phyloP scores from a whole-genome alignment of 345 rosid genomes.

The Eucalyptus curtisii region DNA sequence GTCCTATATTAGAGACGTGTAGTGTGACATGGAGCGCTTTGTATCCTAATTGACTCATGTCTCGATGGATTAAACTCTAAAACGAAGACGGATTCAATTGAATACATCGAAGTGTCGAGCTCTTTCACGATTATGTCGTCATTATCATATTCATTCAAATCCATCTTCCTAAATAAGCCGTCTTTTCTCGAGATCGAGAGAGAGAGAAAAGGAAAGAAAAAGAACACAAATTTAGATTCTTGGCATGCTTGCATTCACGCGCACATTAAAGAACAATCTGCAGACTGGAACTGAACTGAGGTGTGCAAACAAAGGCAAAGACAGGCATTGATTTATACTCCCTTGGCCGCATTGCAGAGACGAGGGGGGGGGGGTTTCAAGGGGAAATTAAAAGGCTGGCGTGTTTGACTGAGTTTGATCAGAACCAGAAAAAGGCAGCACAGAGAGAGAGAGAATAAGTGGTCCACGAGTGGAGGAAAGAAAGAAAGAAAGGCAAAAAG shows the following conservation, averaged over 20 bases:
- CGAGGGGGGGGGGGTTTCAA: neutral
- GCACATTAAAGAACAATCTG: neutral
- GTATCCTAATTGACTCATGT: neutral
- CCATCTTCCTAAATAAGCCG: rapidly evolving
- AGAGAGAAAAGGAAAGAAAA: neutral
- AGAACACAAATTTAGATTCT: neutral
- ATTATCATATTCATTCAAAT: rapidly evolving
- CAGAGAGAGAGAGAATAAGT: neutral
- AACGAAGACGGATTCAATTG: rapidly evolving
- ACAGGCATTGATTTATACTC: neutral
- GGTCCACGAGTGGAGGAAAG: neutral
- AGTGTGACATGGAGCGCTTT: rapidly evolving
- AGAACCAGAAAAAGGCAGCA: neutral
- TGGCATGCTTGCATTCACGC: neutral
- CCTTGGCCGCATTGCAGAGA: neutral
- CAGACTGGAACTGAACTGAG: neutral
- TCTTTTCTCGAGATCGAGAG: neutral
- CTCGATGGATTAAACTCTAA: neutral
- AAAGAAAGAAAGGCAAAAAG: neutral
- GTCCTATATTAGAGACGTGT: rapidly evolving
- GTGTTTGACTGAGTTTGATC: neutral
- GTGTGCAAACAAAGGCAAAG: neutral
- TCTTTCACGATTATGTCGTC: neutral
- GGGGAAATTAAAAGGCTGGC: neutral
- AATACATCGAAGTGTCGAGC: neutral